These are phyloP conservation scores for Phytophthora capsici DNA, from an alignment of 352 stramenopile species.

Conservation along the genomic window DNA sequence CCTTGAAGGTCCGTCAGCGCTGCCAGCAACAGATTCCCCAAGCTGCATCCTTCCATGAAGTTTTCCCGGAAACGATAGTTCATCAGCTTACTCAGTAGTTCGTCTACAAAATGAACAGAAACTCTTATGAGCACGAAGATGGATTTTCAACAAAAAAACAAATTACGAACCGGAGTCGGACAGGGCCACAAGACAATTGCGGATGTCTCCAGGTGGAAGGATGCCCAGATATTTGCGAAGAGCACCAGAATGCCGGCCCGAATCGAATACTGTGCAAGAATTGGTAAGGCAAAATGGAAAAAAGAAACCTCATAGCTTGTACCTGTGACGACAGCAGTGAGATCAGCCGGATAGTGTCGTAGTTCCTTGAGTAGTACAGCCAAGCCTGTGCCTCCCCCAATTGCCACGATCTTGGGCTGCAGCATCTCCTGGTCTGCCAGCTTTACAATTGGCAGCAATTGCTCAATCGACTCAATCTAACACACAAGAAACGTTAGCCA, in stretches of 20 bases:
- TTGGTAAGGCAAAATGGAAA: not conserved
- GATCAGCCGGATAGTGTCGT: conserved; percentile 81
- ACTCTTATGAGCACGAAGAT: not conserved
- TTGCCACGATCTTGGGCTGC: conserved; percentile 84
- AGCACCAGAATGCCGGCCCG: conserved; percentile 77
- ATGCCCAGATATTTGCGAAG: conserved; percentile 87
- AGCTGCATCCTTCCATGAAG: conserved; percentile 88
- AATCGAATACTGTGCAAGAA: conserved; percentile 77
- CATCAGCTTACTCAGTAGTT: conserved; percentile 89
- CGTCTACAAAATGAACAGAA: conserved; percentile 46
- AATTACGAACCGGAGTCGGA: conserved; percentile 71
- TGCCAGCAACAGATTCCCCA: conserved; percentile 82
- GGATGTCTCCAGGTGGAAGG: conserved; percentile 82
- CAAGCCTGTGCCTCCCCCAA: conserved; percentile 81
- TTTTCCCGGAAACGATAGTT: conserved; percentile 90
- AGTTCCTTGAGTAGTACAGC: conserved; percentile 87
- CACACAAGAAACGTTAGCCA: not conserved
- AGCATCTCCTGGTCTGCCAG: conserved; percentile 82
- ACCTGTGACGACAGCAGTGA: conserved; percentile 88
- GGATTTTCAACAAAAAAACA: not conserved
- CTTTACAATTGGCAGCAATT: conserved; percentile 77
- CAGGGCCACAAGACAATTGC: conserved; percentile 86
- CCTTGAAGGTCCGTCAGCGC: conserved; percentile 84
- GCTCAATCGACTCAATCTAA: conserved; percentile 81
- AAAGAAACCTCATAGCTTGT: not conserved